These are phyloP conservation scores for Tetracentron sinense DNA, from an alignment of 164 flowering plant genomes.

Conservation along the genomic window DNA sequence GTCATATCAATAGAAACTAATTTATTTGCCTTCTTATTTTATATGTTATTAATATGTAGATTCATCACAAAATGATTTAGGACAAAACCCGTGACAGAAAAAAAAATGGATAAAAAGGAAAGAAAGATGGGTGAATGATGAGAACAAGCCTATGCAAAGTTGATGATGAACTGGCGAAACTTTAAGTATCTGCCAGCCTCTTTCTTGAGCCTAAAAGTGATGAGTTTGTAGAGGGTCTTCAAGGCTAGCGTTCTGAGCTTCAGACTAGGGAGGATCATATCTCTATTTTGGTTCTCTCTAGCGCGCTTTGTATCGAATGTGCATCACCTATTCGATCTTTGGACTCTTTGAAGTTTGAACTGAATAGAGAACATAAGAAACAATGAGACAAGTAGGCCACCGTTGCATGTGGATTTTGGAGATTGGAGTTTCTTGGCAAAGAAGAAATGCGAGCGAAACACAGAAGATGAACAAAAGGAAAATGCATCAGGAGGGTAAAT, in stretches of 20 bases:
- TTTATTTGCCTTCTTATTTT: no score
- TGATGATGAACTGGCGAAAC: constrained; percentile 61
- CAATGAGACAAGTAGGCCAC: background rate
- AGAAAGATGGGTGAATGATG: background rate
- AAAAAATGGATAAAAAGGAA: background rate
- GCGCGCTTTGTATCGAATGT: background rate
- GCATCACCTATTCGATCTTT: constrained; percentile 7
- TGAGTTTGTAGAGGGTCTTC: constrained; percentile 72
- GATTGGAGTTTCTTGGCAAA: constrained; percentile 12
- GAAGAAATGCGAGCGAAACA: constrained; percentile 12
- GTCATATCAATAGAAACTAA: no score
- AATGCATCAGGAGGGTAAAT: background rate
- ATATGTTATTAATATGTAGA: no score
- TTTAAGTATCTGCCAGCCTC: constrained; percentile 64
- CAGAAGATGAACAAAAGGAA: background rate
- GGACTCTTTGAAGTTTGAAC: background rate
- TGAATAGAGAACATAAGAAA: background rate
- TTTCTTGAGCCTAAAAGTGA: constrained; percentile 63
- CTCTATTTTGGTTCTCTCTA: background rate
- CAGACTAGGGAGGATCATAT: constrained; percentile 67
- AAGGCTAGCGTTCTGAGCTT: constrained; percentile 79
- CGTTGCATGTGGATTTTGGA: background rate
- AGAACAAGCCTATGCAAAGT: constrained; percentile 64
- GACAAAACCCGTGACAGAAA: no score
- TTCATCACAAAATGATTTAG: no score